These are phyloP conservation scores for Populus hybrid DNA, from an alignment of 441 rosid genomes.

Conservation along the genomic window DNA sequence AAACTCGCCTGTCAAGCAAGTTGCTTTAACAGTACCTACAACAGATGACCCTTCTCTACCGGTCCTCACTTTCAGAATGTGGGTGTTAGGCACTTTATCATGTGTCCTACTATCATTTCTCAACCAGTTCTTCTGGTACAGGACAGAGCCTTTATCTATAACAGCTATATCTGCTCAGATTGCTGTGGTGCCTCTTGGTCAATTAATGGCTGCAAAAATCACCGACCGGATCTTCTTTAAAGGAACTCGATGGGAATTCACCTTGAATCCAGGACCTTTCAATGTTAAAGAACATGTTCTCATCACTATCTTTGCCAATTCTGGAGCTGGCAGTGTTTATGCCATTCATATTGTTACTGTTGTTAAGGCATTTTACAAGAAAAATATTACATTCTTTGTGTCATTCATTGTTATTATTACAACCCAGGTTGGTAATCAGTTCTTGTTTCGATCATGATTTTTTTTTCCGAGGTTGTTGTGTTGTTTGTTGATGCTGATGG, in stretches of 20 bases:
- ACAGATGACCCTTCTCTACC: constrained; percentile 78
- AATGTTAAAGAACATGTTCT: constrained; percentile 92
- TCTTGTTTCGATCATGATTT: neutral
- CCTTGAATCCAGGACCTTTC: constrained; percentile 89
- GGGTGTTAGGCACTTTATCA: constrained; percentile 77
- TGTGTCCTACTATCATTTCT: constrained; percentile 73
- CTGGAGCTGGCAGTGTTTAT: constrained; percentile 92
- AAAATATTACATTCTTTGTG: constrained; percentile 73
- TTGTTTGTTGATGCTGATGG: neutral
- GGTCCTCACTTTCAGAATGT: constrained; percentile 84
- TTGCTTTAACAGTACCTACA: constrained; percentile 80
- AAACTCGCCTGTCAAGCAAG: constrained; percentile 79
- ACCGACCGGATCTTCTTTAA: constrained; percentile 57
- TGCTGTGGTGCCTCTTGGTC: constrained; percentile 89
- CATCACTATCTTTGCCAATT: constrained; percentile 86
- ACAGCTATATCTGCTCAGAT: constrained; percentile 93
- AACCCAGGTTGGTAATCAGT: constrained; percentile 54
- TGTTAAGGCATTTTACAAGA: constrained; percentile 19
- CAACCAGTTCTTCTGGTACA: constrained; percentile 92
- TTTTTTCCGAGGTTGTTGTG: neutral
- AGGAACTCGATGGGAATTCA: constrained; percentile 70
- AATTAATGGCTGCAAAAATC: constrained; percentile 75
- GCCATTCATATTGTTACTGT: constrained; percentile 87
- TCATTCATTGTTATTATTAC: constrained; percentile 76
- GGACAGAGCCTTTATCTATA: constrained; percentile 85